Evolutionary conservation across 2,329 filamentous ascomycete genomes (phyloP).

Genomic region (Colletotrichum lini): DNA sequence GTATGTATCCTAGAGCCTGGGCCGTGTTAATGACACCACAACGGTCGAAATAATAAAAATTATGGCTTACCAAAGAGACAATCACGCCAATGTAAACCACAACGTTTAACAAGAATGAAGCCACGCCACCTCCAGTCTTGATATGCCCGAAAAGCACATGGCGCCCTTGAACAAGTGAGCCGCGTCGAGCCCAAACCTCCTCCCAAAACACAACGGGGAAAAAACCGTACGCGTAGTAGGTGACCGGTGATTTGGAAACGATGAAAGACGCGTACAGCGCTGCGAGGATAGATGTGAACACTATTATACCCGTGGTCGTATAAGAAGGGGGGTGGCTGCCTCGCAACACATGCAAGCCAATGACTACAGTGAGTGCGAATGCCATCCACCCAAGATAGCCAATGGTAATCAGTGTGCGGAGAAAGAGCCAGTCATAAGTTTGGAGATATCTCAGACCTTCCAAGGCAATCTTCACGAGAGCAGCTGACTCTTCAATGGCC

Average conservation of each 20-base stretch:
- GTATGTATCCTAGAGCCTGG: conserved; percentile 91
- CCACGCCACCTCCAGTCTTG: conserved; percentile 68
- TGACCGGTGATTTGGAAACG: conserved; percentile 82
- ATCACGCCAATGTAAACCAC: conserved; percentile 81
- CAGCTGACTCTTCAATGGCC: conserved; percentile 83
- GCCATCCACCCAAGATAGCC: conserved; percentile 97
- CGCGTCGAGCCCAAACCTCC: conserved; percentile 86
- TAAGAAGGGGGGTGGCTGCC: conserved; percentile 76
- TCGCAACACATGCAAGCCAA: conserved; percentile 89
- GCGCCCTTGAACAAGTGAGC: conserved; percentile 77
- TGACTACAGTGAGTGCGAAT: conserved; percentile 89
- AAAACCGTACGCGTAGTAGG: conserved; percentile 92
- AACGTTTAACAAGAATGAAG: conserved; percentile 74
- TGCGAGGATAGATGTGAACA: conserved; percentile 84
- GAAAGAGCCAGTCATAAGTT: conserved; percentile 98
- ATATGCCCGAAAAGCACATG: conserved; percentile 79
- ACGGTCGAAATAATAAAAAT: neutral
- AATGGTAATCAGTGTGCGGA: conserved; percentile 87
- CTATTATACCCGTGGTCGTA: conserved; percentile 68
- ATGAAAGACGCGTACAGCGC: conserved; percentile 84
- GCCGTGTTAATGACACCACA: conserved; percentile 41
- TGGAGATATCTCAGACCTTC: conserved; percentile 93
- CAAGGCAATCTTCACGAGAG: conserved; percentile 82
- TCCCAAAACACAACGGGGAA: conserved; percentile 98
- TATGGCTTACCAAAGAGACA: conserved; percentile 77